Conservation (phyloP, 805 yeast species). For the Peterozyma xylosa region DNA sequence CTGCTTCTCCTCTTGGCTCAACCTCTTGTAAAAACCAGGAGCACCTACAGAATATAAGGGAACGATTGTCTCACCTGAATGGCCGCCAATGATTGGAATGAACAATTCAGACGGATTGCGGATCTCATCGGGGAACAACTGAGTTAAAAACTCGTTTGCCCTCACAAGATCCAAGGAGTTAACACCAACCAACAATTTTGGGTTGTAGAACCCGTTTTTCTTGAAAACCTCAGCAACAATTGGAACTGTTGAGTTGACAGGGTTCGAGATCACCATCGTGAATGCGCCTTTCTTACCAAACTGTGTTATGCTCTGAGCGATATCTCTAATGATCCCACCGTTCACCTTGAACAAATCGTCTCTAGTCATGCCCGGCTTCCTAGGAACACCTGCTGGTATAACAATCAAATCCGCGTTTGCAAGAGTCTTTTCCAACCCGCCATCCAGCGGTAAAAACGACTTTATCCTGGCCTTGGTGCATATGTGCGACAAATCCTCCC, state of each 20-base stretch:
- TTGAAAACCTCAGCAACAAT: slow-evolving; percentile 90
- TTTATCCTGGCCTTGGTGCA: slow-evolving; percentile 53
- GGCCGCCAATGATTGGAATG: slow-evolving; percentile 93
- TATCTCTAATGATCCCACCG: slow-evolving; percentile 89
- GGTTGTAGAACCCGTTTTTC: slow-evolving; percentile 81
- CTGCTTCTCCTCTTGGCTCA: slow-evolving; percentile 50
- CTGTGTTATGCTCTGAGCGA: slow-evolving; percentile 81
- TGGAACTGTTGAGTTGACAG: slow-evolving; percentile 96
- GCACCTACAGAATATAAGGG: slow-evolving; percentile 84
- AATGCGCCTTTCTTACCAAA: slow-evolving; percentile 75
- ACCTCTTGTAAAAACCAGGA: slow-evolving; percentile 59
- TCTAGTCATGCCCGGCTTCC: slow-evolving; percentile 99
- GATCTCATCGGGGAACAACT: slow-evolving; percentile 70
- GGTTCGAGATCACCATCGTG: slow-evolving; percentile 85
- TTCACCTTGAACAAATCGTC: slow-evolving; percentile 95
- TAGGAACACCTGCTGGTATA: slow-evolving; percentile 97
- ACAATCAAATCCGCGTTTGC: slow-evolving; percentile 78
- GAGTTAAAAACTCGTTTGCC: slow-evolving; percentile 76
- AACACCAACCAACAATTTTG: slow-evolving; percentile 89
- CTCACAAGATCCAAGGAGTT: slow-evolving; percentile 90
- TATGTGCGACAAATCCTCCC: slow-evolving; percentile 82
- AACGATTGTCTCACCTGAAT: slow-evolving; percentile 93
- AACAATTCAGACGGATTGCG: slow-evolving; percentile 73
- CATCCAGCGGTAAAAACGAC: slow-evolving; percentile 32
- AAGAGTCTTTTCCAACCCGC: slow-evolving; percentile 45